Base-by-base conservation (phyloP, 176 grass and related monocot genomes). In the Tillandsia fasciculata region DNA sequence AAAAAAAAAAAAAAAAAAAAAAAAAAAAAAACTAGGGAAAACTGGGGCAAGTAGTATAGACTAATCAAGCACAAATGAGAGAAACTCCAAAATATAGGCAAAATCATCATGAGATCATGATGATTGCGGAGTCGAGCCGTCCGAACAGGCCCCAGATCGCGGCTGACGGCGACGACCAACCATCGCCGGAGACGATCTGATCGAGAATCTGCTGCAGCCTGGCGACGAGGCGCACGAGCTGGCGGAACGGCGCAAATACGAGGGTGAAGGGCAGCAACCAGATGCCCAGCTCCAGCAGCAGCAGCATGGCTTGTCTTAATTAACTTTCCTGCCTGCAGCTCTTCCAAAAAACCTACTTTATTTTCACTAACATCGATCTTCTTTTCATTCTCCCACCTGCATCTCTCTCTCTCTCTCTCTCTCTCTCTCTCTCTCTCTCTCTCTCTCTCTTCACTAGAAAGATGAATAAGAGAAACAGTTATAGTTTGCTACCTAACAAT, bases 261-360 rank as follows among this genome's bases (percentile, higher is more conserved):
- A 96, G 81, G 23, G 87, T 96, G 63, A 96, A 81, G 10, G 91
- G 91, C 64, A 96, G 78, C 26, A 84, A 49, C 81, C 84, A 90
- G 56, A 90, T 67, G 70, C 87, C 91, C 69, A 96, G 20, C 72
- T 87, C 91, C 70, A 90, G 50, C 50, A 87, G 75, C 75, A 96
- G 23, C 91, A 95, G 33, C 33, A 42, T 42, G 33, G 33, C 33
- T 42, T 42, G 0, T 42, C 0, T 42, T 42, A 42, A 5, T 3
- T 20, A 0, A 42, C 5, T 42, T 42, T 42, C 33, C 33, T 42
- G 33, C 33, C 33, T 42, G 33, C 33, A 42, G 5, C 33, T 42
- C 33, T 7, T 42, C 33, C 0, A 8, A 0, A 0, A 20, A 5
- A 7, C 5, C 5, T 7, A 42, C 24, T 24, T 24, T 24, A 42